Base-by-base conservation (phyloP, 305 asterid genomes). In the Fraxinus platypoda region DNA sequence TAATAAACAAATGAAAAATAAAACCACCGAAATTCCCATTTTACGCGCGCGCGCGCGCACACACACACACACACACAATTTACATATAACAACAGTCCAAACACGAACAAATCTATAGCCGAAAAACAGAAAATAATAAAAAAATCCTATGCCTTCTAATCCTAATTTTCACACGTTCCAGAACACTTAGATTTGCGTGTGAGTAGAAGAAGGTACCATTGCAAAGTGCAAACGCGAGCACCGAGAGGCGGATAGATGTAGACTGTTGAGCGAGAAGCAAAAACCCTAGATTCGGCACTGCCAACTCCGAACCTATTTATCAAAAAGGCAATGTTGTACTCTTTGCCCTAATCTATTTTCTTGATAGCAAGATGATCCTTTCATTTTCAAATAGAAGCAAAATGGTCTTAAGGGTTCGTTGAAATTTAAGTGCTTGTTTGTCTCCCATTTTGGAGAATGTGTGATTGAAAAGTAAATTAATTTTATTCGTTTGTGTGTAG, bases 211-310 rank as follows among this genome's bases (percentile, higher is more conserved):
- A 34, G 12, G 37, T 85, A 85, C 90, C 90, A 87, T 87, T 28
- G 82, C 80, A 81, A 19, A 87, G 86, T 28, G 78, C 80, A 81
- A 19, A 80, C 80, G 82, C 86, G 87, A 49, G 59, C 7, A 49
- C 59, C 59, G 41, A 76, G 74, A 43, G 74, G 57, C 57, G 13
- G 57, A 43, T n/a, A 46, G 57, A 3, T 3, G 19, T 46, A 46
- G n/a, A 46, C 17, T 62, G 83, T 66, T 23, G 38, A 12, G 4
- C 82, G 21, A 5, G 43, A 80, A 0, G 79, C 49, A 64, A 13
- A 83, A 85, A 85, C 87, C 90, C 88, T 81, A 85, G 70, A 49
- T 76, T 72, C 77, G 74, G 89, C 85, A 62, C 72, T 75, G 85
- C 41, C 68, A 30, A 33, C 8, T 54, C 25, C 25, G 11, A 4